These are phyloP conservation scores for Boletus bicolor DNA, from an alignment of 768 basidiomycete genomes.

Conservation along the genomic window DNA sequence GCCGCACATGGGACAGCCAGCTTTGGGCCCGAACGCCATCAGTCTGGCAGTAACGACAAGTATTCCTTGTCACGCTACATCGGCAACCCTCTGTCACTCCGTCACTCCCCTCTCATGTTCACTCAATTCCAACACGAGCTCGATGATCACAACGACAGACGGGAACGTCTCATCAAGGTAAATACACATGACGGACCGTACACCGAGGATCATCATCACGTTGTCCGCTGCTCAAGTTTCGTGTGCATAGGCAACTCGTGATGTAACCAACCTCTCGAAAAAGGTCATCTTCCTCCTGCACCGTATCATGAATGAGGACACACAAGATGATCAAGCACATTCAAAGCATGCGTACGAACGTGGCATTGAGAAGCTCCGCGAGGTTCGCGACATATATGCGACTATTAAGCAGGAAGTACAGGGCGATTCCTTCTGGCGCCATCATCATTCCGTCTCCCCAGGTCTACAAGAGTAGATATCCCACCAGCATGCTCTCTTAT, in stretches of 20 bases:
- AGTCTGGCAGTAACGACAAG: neutral
- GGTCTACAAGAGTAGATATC: conserved; percentile 71
- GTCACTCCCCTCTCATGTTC: conserved; percentile 37
- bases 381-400: conserved; percentile 65
- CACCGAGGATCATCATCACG: neutral
- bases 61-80: neutral
- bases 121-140: conserved; percentile 64
- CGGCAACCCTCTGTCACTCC: neutral
- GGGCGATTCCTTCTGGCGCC: conserved; percentile 74
- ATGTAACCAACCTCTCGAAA: conserved; percentile 89
- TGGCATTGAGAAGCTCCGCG: conserved; percentile 58
- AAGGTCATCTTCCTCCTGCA: conserved; percentile 93
- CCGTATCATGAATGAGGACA: conserved; percentile 53
- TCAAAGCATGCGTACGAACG: conserved; percentile 46
- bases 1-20: conserved; percentile 76
- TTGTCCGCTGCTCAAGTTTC: conserved; percentile 1
- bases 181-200: conserved; percentile 7
- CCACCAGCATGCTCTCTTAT: neutral
- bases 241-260: conserved; percentile 63
- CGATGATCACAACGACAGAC: conserved; percentile 80
- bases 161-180: conserved; percentile 91
- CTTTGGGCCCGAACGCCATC: conserved; percentile 58
- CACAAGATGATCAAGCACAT: conserved; percentile 22
- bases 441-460: conserved; percentile 69
- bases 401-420: conserved; percentile 57